Evolutionary conservation across 176 grass and related monocot species (phyloP), one percentile per base, ranked within the genome.

Genomic region (Bonia amplexicaulis): DNA sequence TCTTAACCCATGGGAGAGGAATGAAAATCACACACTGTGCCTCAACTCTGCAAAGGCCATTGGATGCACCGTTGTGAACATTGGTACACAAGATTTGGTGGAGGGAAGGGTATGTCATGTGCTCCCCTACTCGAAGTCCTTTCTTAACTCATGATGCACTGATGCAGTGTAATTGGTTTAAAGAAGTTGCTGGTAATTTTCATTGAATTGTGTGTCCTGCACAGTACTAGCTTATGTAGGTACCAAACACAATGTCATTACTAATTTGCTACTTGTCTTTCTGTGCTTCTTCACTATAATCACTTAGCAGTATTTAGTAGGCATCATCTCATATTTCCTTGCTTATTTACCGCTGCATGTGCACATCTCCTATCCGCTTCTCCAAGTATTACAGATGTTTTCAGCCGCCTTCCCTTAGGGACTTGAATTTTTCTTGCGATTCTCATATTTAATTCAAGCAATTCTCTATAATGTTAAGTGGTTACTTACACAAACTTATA

Each of bases 41-140:
- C 93, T 98, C 91, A 98, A 98, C 76, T 98, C 96, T 70, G 96
- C 96, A 60, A 98, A 98, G 90, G 96, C 96, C 72, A 98, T 98
- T 89, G 96, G 91, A 80, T 98, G 96, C 74, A 98, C 96, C 45
- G 96, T 98, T 40, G 96, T 98, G 45, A 98, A 98, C 57, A 98
- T 98, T 92, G 96, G 96, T 72, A 98, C 96, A 69, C 96, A 98
- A 80, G 96, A 98, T 85, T 86, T 98, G 86, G 89, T 98, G 76
- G 96, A 95, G 89, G 96, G 96, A 85, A 88, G 96, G 87, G 96
- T 98, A 93, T 80, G 93, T 80, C 26, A 49, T 74, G 22, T 70
- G 5, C 44, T 19, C 15, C 69, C 41, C 20, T 60, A 53, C 42
- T 71, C 74, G 1, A 79, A 42, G 45, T 62, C 10, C 46, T 59